Conservation (phyloP, 495 filamentous ascomycete species). For the Hypoxylon perforatum region DNA sequence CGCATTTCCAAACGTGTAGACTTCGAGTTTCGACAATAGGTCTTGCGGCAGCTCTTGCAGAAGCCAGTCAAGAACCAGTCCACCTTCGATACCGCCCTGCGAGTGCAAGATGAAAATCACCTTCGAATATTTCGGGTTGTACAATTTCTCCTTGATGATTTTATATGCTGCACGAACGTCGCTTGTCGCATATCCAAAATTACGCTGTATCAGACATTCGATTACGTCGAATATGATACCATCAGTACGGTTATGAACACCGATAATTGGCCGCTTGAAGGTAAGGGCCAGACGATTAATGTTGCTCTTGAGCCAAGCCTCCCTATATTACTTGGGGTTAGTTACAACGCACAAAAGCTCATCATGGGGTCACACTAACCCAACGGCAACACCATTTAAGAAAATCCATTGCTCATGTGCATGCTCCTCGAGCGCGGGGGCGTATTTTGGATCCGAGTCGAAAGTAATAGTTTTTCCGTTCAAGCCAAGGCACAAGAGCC, state of each 20-base stretch:
- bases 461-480: constrained; percentile 59
- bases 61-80: constrained; percentile 81
- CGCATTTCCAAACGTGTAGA: constrained; percentile 87
- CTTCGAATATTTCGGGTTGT: constrained; percentile 70
- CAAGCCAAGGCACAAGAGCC: constrained; percentile 59
- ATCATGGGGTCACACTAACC: constrained; percentile 55
- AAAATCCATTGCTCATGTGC: constrained; percentile 78
- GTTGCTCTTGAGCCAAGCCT: constrained; percentile 72
- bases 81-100: constrained; percentile 83
- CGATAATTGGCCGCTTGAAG: constrained; percentile 78
- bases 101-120: constrained; percentile 83
- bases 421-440: constrained; percentile 53
- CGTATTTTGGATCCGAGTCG: constrained; percentile 56
- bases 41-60: constrained; percentile 78
- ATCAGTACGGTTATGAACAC: constrained; percentile 83
- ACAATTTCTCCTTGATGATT: constrained; percentile 68
- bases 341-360: constrained; percentile 13
- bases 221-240: constrained; percentile 80
- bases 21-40: constrained; percentile 74
- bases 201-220: constrained; percentile 81
- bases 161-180: constrained; percentile 71
- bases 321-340: constrained; percentile 42
- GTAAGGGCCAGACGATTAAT: constrained; percentile 77
- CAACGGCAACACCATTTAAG: constrained; percentile 74
- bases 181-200: constrained; percentile 75